These are phyloP conservation scores for Juglanconis sp. DNA, from an alignment of 2,329 filamentous ascomycete species.

Conservation along the genomic window DNA sequence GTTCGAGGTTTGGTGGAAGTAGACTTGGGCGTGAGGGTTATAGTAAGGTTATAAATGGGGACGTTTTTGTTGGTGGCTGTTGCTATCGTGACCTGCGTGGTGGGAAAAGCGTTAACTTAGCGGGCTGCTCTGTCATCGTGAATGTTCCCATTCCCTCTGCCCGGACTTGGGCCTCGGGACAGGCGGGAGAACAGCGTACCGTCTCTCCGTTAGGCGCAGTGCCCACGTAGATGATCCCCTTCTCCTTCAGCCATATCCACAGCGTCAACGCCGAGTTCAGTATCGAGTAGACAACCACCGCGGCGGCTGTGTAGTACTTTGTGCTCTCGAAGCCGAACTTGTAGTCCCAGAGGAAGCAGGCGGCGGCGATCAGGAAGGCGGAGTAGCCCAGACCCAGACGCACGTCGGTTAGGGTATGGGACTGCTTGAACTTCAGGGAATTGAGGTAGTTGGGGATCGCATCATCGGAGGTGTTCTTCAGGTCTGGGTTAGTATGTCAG, in stretches of 20 bases:
- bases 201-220: slow-evolving; percentile 62
- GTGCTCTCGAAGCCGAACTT: slow-evolving; percentile 85
- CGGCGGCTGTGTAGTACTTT: slow-evolving; percentile 74
- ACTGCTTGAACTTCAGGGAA: slow-evolving; percentile 78
- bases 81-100: slow-evolving; percentile 65
- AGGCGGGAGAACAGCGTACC: slow-evolving; percentile 37
- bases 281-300: slow-evolving; percentile 74
- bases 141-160: background rate
- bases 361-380: slow-evolving; percentile 75
- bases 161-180: too few species aligned
- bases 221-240: slow-evolving; percentile 77
- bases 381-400: slow-evolving; percentile 80
- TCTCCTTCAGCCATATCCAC: slow-evolving; percentile 85
- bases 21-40: slow-evolving; percentile 46
- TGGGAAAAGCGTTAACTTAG: background rate
- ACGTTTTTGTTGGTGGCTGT: slow-evolving; percentile 75
- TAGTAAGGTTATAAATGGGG: slow-evolving; percentile 73
- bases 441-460: slow-evolving; percentile 91
- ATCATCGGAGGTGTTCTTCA: slow-evolving; percentile 96
- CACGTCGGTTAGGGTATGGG: slow-evolving; percentile 76
- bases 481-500: slow-evolving; percentile 54
- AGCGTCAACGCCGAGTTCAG: slow-evolving; percentile 75
- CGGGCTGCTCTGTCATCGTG: background rate
- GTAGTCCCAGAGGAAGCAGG: slow-evolving; percentile 89
- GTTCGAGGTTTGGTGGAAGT: slow-evolving; percentile 35